Conservation (phyloP, 78 protist genomes). For the Protostelium mycophagum region DNA sequence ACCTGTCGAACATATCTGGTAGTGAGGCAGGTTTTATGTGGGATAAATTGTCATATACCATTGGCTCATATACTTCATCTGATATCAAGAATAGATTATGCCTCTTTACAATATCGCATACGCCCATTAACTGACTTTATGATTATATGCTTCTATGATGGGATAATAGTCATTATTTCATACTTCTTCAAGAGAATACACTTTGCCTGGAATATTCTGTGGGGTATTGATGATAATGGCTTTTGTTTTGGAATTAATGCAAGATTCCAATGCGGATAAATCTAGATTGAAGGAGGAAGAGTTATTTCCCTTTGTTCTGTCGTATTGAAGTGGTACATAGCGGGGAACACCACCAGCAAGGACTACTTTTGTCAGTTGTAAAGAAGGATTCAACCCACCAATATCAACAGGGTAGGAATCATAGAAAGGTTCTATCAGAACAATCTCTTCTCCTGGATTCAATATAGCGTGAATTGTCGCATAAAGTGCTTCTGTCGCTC, state of each 20-base stretch:
- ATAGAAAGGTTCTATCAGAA: slow-evolving; percentile 84
- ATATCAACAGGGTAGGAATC: slow-evolving; percentile 64
- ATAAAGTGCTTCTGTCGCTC: slow-evolving; percentile 65
- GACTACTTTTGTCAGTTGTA: too few species aligned
- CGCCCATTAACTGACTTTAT: slow-evolving; percentile 5
- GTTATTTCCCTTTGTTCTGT: background rate
- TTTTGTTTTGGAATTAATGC: slow-evolving; percentile 42
- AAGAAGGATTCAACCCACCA: background rate
- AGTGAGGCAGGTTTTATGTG: slow-evolving; percentile 47
- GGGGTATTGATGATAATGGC: slow-evolving; percentile 69
- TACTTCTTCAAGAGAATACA: slow-evolving; percentile 36
- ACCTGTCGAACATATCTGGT: slow-evolving; percentile 38
- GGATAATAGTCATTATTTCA: background rate
- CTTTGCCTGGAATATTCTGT: slow-evolving; percentile 80
- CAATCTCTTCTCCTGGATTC: slow-evolving; percentile 79
- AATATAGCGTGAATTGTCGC: slow-evolving; percentile 54
- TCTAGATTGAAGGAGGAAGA: slow-evolving; percentile 45
- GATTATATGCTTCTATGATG: background rate
- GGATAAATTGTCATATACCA: slow-evolving; percentile 29
- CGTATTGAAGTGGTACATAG: slow-evolving; percentile 33
- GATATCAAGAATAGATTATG: slow-evolving; percentile 40
- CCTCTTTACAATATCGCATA: slow-evolving; percentile 33
- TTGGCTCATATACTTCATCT: slow-evolving; percentile 79
- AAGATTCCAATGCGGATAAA: slow-evolving; percentile 38
- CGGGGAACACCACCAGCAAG: slow-evolving; percentile 58